Evolutionary conservation across 192 early-diverging fungal genomes (phyloP), one percentile per base, ranked within the genome.

Genomic region (Rhizophagus prolifer): DNA sequence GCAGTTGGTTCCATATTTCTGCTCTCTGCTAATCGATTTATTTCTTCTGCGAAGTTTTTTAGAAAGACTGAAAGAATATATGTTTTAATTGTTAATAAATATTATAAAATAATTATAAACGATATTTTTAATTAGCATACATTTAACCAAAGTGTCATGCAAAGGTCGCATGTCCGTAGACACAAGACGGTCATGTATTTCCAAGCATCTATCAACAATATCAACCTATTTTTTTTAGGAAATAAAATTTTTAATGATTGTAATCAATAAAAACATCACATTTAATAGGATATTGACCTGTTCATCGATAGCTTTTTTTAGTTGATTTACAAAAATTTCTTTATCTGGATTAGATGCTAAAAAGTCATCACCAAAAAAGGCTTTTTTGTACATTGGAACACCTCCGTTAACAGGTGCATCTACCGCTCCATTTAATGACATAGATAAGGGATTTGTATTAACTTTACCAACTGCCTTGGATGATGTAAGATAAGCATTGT

Each of bases 381-480:
- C 91, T 38, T 81, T 85, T 71, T 85, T 82, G 77, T 94, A 94
- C 88, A 94, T 90, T 28, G 89, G 88, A 4, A 94, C 83, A 36
- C 93, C 93, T 31, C 93, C 93, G 83, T 94, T 94, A 2, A 94
- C 91, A 10, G 92, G 93, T 10, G 93, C 93, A 85, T 94, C 93
- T 0, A 94, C 88, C 4, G 93, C 90, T 44, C 93, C 93, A 68
- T 92, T 93, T n/a, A 94, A 76, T 9, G 91, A 86, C 91, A 94
- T 93, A 1, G 93, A 91, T 62, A 94, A 92, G 0, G 87, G 89
- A 61, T 91, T 93, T 26, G 91, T 79, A 69, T 91, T 91, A 9
- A 77, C 36, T 54, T 76, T 77, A 66, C 23, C 58, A 30, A 63
- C 63, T 21, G 13, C 12, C 9, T 58, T 25, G 4, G 36, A 19